These are phyloP conservation scores for Ophiocordyceps unilateralis DNA, from an alignment of 2,329 filamentous ascomycete species.

Conservation along the genomic window DNA sequence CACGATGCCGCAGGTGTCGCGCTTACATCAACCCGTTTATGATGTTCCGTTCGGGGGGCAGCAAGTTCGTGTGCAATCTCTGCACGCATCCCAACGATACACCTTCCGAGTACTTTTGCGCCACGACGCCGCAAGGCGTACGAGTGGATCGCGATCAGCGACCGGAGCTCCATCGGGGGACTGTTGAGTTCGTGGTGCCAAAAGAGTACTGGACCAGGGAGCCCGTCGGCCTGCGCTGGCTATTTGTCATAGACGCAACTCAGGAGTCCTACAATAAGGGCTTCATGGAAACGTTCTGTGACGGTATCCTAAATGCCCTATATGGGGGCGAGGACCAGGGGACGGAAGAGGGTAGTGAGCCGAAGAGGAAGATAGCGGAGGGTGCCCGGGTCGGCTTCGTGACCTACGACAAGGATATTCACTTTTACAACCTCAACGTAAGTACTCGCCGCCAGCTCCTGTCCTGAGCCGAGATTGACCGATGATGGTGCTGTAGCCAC, in stretches of 20 bases:
- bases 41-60: constrained; percentile 86
- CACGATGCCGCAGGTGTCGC: constrained; percentile 79
- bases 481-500: constrained; percentile 28
- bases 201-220: constrained; percentile 98
- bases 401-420: constrained; percentile 90
- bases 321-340: constrained; percentile 49
- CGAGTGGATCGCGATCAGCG: constrained; percentile 77
- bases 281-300: constrained; percentile 77
- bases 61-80: constrained; percentile 96
- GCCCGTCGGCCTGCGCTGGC: constrained; percentile 69
- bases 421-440: constrained; percentile 91
- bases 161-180: constrained; percentile 78
- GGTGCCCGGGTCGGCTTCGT: constrained; percentile 86
- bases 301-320: constrained; percentile 69
- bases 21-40: constrained; percentile 99
- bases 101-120: constrained; percentile 78
- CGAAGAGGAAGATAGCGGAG: constrained; percentile 45
- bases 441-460: constrained; percentile 16
- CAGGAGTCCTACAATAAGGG: constrained; percentile 84
- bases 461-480: not conserved
- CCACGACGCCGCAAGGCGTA: constrained; percentile 71
- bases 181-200: constrained; percentile 89
- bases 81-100: constrained; percentile 97
- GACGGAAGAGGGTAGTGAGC: constrained; percentile 31
- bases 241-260: constrained; percentile 88